phyloP scores from a whole-genome alignment of 177 flowering plant species.

The Vitis hybrid region DNA sequence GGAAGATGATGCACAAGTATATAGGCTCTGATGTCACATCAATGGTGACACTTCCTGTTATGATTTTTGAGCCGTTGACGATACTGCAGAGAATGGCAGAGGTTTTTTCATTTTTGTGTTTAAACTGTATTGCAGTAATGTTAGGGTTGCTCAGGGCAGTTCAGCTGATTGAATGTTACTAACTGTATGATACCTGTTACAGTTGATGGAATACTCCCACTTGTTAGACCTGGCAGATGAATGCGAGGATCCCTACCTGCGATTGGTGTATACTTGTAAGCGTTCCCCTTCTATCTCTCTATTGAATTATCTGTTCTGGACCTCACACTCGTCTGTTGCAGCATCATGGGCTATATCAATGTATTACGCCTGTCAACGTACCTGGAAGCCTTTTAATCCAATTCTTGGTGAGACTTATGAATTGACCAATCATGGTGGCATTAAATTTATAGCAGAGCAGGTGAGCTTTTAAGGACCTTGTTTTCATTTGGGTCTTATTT shows the following conservation, averaged over 20 bases:
- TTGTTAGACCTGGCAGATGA: conserved; percentile 77
- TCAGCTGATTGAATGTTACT: neutral
- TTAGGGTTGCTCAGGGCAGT: neutral
- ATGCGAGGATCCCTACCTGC: conserved; percentile 91
- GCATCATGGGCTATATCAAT: conserved; percentile 94
- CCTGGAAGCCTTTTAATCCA: conserved; percentile 99
- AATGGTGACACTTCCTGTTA: conserved; percentile 90
- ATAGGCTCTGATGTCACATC: conserved; percentile 89
- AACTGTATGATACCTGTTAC: conserved; percentile 20
- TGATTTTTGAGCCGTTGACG: conserved; percentile 93
- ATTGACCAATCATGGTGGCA: conserved; percentile 78
- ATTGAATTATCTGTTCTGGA: neutral
- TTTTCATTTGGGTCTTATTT: neutral
- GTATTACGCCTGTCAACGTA: conserved; percentile 71
- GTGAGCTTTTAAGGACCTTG: conserved; percentile 29
- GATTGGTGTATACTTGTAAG: conserved; percentile 87
- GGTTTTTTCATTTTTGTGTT: conserved; percentile 42
- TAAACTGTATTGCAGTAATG: neutral
- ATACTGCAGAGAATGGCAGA: conserved; percentile 96
- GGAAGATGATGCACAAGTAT: conserved; percentile 94
- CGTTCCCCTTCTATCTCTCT: neutral
- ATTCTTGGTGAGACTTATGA: conserved; percentile 99
- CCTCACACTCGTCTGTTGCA: conserved; percentile 26
- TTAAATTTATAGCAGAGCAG: conserved; percentile 89
- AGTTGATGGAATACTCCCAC: conserved; percentile 88